Percentiles rank a stretch among this genome's conserved stretches.
Evolutionary conservation across 2,329 filamentous ascomycete genomes (phyloP).

Genomic region (Neoarthrinium moseri): DNA sequence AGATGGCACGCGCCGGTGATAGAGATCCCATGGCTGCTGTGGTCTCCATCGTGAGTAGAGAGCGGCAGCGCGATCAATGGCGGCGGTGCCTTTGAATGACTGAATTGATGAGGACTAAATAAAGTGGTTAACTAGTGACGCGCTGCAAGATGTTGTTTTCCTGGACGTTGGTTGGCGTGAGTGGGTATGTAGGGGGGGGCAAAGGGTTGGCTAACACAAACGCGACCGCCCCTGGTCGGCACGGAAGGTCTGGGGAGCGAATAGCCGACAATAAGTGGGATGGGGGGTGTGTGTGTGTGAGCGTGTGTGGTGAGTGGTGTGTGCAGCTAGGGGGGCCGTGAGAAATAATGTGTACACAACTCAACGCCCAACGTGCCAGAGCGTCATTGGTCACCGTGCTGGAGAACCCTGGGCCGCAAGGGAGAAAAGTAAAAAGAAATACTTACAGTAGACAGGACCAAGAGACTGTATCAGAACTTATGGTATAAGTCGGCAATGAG

Average conservation of each 20-base stretch:
- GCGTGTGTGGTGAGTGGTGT: conserved; percentile 2
- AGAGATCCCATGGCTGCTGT: conserved; percentile 9
- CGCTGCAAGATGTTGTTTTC: conserved; percentile 2
- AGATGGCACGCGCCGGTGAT: conserved; percentile 34
- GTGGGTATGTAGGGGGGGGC: conserved; percentile 2
- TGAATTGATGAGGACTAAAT: neutral
- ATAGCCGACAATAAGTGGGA: conserved; percentile 5
- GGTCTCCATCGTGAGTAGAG: neutral
- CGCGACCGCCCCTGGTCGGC: conserved; percentile 2
- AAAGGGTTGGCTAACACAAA: conserved; percentile 6
- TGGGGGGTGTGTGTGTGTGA: no score
- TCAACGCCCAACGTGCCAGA: neutral
- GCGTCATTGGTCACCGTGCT: no score
- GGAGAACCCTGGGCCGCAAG: no score
- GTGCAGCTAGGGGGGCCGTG: no score
- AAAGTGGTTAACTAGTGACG: neutral
- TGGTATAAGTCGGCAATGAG: no score
- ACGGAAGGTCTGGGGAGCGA: conserved; percentile 5
- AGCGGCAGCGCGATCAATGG: conserved; percentile 9
- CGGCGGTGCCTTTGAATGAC: neutral
- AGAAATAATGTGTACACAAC: neutral
- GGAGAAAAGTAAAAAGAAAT: no score
- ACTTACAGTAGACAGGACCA: no score
- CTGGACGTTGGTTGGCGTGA: conserved; percentile 2
- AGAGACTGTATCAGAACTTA: no score